Evolutionary conservation across 2,329 filamentous ascomycete species (phyloP), one percentile per base, ranked within the genome.

Genomic region (Cercospora sp.): DNA sequence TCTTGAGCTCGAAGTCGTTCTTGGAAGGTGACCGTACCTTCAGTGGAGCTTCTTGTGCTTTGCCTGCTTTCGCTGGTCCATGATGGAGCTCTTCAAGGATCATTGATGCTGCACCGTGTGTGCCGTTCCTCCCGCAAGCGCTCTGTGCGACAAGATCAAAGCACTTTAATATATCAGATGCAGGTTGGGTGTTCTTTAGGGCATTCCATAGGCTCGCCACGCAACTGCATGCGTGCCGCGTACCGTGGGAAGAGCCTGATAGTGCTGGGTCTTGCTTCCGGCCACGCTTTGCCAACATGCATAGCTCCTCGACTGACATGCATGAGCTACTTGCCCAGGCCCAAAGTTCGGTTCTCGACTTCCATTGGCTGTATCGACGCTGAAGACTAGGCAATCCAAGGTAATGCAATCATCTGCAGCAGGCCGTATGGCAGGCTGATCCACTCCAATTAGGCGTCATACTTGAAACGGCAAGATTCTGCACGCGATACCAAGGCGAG

Each of bases 41-140:
- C 42, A 51, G 45, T 51, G 45, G 45, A 51, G 45, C 45, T 51
- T 23, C 45, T 51, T 23, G 36, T 42, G 36, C 36, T 42, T 9
- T 42, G 36, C 36, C 16, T n/a, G 45, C 45, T 23, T 51, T 48
- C 13, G 18, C 18, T 61, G 55, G 45, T 33, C 5, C 39, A 68
- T 39, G 8, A 23, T 23, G 57, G 45, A 51, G 20, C 45, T 51
- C 3, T 36, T 9, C 30, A 31, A 60, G 57, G 33, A 31, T 60
- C 33, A 23, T 16, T 39, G 57, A 23, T 60, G 33, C 36, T 31
- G 59, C 59, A 61, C 16, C 23, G 31, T 18, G 7, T 42, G 59
- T 65, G 62, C 66, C 64, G 63, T 70, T 23, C 28, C 60, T 69
- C 16, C 69, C 69, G 67, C 62, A 71, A 71, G 69, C 69, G 69